phyloP scores from a whole-genome alignment of 208 protist species.

The Eutreptiella sp. region DNA sequence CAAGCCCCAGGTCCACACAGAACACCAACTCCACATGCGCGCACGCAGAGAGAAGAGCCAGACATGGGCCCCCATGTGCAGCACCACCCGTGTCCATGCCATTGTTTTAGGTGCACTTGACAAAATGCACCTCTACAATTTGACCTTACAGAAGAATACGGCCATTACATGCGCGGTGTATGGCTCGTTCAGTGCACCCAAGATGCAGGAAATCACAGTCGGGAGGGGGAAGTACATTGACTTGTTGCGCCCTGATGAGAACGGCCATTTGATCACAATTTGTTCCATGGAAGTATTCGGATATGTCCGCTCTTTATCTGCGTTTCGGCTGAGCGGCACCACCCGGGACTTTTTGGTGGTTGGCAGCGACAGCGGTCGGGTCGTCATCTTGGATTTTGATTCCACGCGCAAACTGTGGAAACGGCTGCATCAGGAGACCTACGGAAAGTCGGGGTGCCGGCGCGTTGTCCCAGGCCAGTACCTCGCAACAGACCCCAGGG shows the following conservation, averaged over 20 bases:
- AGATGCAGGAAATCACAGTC: slow-evolving; percentile 64
- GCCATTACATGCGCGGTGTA: slow-evolving; percentile 56
- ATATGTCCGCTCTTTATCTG: slow-evolving; percentile 56
- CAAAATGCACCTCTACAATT: slow-evolving; percentile 79
- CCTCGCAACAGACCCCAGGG: slow-evolving; percentile 75
- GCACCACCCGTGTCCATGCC: no score
- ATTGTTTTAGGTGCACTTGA: no score
- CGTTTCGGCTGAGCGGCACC: slow-evolving; percentile 70
- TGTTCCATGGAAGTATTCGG: slow-evolving; percentile 66
- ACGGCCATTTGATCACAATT: slow-evolving; percentile 48
- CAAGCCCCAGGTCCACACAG: no score
- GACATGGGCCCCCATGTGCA: no score
- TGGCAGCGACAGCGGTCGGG: slow-evolving; percentile 67
- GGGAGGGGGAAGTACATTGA: slow-evolving; percentile 60
- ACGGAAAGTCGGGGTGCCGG: slow-evolving; percentile 75
- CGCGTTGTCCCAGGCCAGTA: slow-evolving; percentile 83
- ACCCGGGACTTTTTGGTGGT: slow-evolving; percentile 76
- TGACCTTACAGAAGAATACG: slow-evolving; percentile 71
- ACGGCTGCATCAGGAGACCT: slow-evolving; percentile 80
- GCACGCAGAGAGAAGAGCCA: no score
- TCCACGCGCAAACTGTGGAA: not conserved
- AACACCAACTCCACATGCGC: no score
- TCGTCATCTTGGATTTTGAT: slow-evolving; percentile 79
- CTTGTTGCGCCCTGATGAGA: slow-evolving; percentile 56
- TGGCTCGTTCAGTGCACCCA: slow-evolving; percentile 74